phyloP scores from a whole-genome alignment of 495 filamentous ascomycete species.

The Pyrenula massariospora region DNA sequence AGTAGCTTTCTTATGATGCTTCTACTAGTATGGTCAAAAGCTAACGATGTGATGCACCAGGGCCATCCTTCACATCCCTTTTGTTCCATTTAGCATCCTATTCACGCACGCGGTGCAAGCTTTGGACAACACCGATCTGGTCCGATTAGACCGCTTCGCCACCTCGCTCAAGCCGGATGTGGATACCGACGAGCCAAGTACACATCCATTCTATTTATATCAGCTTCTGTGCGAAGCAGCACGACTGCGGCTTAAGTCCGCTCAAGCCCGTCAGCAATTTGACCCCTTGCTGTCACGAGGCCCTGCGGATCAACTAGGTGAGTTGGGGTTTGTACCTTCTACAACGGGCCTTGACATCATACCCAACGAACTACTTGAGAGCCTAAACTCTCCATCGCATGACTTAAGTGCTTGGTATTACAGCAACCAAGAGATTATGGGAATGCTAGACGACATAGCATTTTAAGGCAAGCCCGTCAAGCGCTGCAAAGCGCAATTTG shows the following conservation, averaged over 20 bases:
- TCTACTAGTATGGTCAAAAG: neutral
- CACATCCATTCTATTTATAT: constrained; percentile 15
- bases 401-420: constrained; percentile 14
- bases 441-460: constrained; percentile 9
- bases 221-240: constrained; percentile 13
- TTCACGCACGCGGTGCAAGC: constrained; percentile 15
- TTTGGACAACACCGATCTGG: constrained; percentile 9
- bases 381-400: constrained; percentile 1
- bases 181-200: constrained; percentile 4
- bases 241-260: constrained; percentile 10
- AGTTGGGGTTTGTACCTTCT: neutral
- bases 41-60: constrained; percentile 4
- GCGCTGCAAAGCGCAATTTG: too few relatives aligned
- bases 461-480: neutral
- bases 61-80: constrained; percentile 14
- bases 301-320: neutral
- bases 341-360: neutral
- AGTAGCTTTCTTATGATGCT: neutral
- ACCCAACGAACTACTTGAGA: neutral
- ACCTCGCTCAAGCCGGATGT: constrained; percentile 6
- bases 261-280: neutral
- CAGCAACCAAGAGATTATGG: constrained; percentile 15
- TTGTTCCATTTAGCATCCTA: constrained; percentile 17
- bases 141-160: constrained; percentile 11
- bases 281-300: neutral